Conservation (phyloP, 2,329 filamentous ascomycete genomes). For the Clarireedia monteithiana region DNA sequence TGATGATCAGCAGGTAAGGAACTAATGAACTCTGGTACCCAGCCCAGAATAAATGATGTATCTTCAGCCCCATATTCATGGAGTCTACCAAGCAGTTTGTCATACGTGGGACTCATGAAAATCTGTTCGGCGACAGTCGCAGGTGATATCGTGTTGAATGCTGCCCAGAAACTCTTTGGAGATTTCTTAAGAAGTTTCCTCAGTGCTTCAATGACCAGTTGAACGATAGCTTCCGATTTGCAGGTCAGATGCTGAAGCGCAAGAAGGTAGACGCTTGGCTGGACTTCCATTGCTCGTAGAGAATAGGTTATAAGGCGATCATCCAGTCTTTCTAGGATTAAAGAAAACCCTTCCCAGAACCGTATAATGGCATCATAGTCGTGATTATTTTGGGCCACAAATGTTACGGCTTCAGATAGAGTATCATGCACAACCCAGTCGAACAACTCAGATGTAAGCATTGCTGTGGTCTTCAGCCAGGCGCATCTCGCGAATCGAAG, state of each 20-base stretch:
- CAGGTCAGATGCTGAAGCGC: constrained; percentile 46
- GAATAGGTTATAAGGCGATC: constrained; percentile 69
- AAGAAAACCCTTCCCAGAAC: constrained; percentile 72
- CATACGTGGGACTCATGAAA: constrained; percentile 63
- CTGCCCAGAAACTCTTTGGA: constrained; percentile 78
- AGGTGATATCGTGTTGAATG: constrained; percentile 73
- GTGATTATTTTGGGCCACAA: constrained; percentile 48
- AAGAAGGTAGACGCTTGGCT: constrained; percentile 62
- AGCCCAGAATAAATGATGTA: constrained; percentile 58
- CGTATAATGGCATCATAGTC: constrained; percentile 47
- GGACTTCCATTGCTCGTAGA: constrained; percentile 70
- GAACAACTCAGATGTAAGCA: constrained; percentile 65
- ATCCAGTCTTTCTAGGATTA: constrained; percentile 67
- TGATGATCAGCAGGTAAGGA: constrained; percentile 72
- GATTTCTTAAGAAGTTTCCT: constrained; percentile 66
- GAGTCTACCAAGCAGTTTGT: constrained; percentile 53
- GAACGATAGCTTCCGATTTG: constrained; percentile 50
- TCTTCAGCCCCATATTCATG: constrained; percentile 44
- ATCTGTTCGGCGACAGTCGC: constrained; percentile 77
- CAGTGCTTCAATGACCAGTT: constrained; percentile 63
- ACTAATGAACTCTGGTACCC: constrained; percentile 69
- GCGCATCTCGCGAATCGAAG: constrained; percentile 58
- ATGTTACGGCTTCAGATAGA: constrained; percentile 57
- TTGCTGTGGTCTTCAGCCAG: constrained; percentile 54
- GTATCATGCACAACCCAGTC: constrained; percentile 79